These are phyloP conservation scores for Pecoramyces ruminantium DNA, from an alignment of 192 early-diverging fungal genomes.

Conservation along the genomic window DNA sequence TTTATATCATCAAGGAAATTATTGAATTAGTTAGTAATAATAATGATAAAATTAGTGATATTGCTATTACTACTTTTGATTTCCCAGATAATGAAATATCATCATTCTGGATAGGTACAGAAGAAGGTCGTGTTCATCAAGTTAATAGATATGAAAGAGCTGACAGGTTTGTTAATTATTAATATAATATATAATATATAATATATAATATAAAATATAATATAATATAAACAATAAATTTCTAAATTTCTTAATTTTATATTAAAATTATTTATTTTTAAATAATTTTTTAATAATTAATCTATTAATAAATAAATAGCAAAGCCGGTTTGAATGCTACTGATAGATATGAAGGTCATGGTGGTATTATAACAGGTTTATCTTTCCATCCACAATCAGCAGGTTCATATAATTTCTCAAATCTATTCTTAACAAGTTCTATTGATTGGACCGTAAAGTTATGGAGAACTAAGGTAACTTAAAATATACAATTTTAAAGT, in stretches of 20 bases:
- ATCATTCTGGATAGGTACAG: slow-evolving; percentile 88
- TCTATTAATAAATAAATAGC: slow-evolving; percentile 22
- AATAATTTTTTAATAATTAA: too few relatives aligned
- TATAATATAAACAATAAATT: too few relatives aligned
- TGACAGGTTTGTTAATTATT: slow-evolving; percentile 40
- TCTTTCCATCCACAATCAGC: slow-evolving; percentile 86
- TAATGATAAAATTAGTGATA: slow-evolving; percentile 82
- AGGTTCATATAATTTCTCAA: slow-evolving; percentile 35
- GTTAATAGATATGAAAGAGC: slow-evolving; percentile 91
- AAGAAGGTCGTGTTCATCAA: slow-evolving; percentile 85
- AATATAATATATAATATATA: background rate
- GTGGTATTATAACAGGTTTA: slow-evolving; percentile 71
- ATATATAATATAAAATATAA: background rate
- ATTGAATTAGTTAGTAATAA: slow-evolving; percentile 26
- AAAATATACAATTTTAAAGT: too few relatives aligned
- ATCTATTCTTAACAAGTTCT: slow-evolving; percentile 78
- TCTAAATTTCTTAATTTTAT: too few relatives aligned
- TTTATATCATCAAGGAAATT: background rate
- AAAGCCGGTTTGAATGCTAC: slow-evolving; percentile 86
- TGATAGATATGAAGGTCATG: slow-evolving; percentile 77
- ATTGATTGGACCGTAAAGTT: slow-evolving; percentile 97
- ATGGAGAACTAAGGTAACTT: slow-evolving; percentile 69
- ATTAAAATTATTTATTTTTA: too few relatives aligned
- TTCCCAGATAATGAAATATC: slow-evolving; percentile 88
- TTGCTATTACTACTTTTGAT: slow-evolving; percentile 75